These are phyloP conservation scores for Biscogniauxia sp. DNA, from an alignment of 2,329 filamentous ascomycete species.

Conservation along the genomic window DNA sequence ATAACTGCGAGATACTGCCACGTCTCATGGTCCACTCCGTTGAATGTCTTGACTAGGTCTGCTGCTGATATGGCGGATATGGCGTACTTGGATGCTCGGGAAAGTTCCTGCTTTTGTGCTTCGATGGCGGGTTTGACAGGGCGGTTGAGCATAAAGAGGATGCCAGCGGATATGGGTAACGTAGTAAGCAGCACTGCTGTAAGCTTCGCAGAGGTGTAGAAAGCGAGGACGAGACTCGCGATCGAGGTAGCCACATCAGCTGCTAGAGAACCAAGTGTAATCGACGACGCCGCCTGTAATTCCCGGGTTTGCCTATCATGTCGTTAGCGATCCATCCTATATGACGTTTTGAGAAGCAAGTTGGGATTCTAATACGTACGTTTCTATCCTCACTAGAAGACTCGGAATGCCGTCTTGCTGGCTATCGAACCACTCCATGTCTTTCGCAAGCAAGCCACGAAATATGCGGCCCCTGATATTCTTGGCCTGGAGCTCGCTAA, in stretches of 20 bases:
- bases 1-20: conserved; percentile 62
- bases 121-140: conserved; percentile 65
- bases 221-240: conserved; percentile 67
- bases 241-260: conserved; percentile 63
- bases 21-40: conserved; percentile 68
- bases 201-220: conserved; percentile 80
- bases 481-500: conserved; percentile 77
- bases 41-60: conserved; percentile 83
- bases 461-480: conserved; percentile 66
- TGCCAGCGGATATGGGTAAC: conserved; percentile 62
- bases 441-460: conserved; percentile 63
- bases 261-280: conserved; percentile 70
- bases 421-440: conserved; percentile 80
- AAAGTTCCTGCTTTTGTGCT: conserved; percentile 65
- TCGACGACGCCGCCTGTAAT: conserved; percentile 75
- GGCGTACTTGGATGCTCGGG: conserved; percentile 67
- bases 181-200: conserved; percentile 75
- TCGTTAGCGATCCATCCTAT: conserved; percentile 19
- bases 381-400: conserved; percentile 69
- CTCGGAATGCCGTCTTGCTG: conserved; percentile 69
- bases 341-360: background rate
- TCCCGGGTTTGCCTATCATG: conserved; percentile 72
- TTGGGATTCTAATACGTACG: conserved; percentile 56
- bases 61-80: conserved; percentile 71
- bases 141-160: conserved; percentile 59